Evolutionary conservation across 192 early-diverging fungal species (phyloP), one percentile per base, ranked within the genome.

Genomic region (Allomyces arbusculus): DNA sequence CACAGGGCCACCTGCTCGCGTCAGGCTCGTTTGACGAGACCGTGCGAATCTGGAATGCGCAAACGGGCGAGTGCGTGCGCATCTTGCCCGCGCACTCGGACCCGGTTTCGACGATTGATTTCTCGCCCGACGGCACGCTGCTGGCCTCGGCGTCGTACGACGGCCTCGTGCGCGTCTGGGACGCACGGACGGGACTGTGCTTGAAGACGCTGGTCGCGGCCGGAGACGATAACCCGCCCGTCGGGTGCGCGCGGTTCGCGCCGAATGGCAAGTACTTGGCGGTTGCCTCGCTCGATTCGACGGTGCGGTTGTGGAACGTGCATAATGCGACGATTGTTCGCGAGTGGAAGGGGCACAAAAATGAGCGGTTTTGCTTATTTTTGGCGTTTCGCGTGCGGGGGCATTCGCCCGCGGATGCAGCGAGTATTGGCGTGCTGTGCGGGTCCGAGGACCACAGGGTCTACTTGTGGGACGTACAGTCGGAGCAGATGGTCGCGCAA

Each of bases 191-290:
- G 23, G 95, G 96, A 40, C 89, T 95, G 73, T 97, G 94, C 70
- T 81, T 99, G 19, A 97, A 95, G 74, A 99, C 96, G 3, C 75
- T 58, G 50, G 50, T 58, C 16, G 16, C 12, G 1, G 33, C 33
- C 0, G 33, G 33, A 7, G 16, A 14, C 16, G 50, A 58, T 20
- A n/a, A 20, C 50, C 50, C 50, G 50, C 50, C 50, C 9, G 16
- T 58, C 50, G 87, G 90, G 11, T 96, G 90, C 80, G 93, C 92
- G 16, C 94, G 93, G 73, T 99, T 99, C 72, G 95, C 94, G 33
- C 96, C 96, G 40, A 99, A 99, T 73, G 91, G 94, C 65, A 95
- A 96, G 79, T 99, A 91, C 71, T 91, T 99, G 67, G 78, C 97
- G 50, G 91, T 94, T 10, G 84, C 91, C 7, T 94, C 91, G 11